A percentile compares a stretch with the other conserved stretches of the same genome.
phyloP scores from a whole-genome alignment of 371 early-diverging fungal genomes.

The Neoconidiobolus thromboides region DNA sequence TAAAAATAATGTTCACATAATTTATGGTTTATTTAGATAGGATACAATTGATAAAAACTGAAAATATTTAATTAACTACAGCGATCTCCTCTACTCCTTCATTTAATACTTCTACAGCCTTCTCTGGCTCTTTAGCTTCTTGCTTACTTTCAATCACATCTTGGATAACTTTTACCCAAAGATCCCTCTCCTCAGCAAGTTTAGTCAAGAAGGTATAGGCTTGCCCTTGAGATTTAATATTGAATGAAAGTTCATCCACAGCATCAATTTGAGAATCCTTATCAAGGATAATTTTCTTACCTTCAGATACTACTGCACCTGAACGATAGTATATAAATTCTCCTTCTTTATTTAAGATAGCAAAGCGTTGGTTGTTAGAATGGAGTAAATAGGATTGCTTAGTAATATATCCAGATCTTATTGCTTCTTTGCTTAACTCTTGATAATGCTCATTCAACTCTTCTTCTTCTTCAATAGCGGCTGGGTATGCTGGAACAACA shows the following conservation, averaged over 20 bases:
- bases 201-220: constrained; percentile 4
- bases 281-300: constrained; percentile 5
- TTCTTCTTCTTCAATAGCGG: constrained; percentile 1
- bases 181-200: constrained; percentile 1
- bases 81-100: too few relatives aligned
- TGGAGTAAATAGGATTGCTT: constrained; percentile 1
- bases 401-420: neutral
- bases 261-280: neutral
- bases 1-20: too few relatives aligned
- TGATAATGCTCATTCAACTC: neutral
- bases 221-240: neutral
- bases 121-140: too few relatives aligned
- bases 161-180: neutral
- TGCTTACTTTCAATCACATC: too few relatives aligned
- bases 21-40: too few relatives aligned
- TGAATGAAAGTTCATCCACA: neutral
- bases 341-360: constrained; percentile 3
- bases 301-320: neutral
- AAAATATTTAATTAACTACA: too few relatives aligned
- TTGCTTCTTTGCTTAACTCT: neutral
- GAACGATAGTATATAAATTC: constrained; percentile 3
- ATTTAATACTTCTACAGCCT: too few relatives aligned
- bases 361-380: neutral
- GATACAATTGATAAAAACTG: too few relatives aligned
- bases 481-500: neutral